Conservation (phyloP, 768 basidiomycete species). For the Neoboletus subvelutipes region DNA sequence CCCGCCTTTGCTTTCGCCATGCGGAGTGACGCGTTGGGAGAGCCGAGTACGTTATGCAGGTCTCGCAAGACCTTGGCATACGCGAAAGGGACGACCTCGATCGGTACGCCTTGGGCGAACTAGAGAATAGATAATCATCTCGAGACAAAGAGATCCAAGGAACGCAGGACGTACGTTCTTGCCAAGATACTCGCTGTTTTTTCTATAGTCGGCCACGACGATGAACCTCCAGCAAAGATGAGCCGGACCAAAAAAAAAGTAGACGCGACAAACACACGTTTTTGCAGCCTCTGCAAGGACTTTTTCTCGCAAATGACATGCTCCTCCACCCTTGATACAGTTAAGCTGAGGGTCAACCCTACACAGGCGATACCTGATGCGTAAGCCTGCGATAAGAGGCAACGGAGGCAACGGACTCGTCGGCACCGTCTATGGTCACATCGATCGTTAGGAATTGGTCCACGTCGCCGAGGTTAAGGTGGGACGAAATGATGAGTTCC, state of each 20-base stretch:
- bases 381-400: background rate
- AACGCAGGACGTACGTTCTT: conserved; percentile 60
- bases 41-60: conserved; percentile 58
- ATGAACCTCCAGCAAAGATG: conserved; percentile 64
- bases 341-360: conserved; percentile 88
- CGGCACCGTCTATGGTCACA: conserved; percentile 97
- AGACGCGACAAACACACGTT: conserved; percentile 45
- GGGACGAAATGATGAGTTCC: conserved; percentile 83
- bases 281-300: conserved; percentile 95
- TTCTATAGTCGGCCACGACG: conserved; percentile 94
- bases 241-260: conserved; percentile 24
- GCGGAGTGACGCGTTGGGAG: conserved; percentile 72
- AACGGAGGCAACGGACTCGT: conserved; percentile 63
- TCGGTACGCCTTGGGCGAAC: conserved; percentile 88
- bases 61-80: conserved; percentile 84
- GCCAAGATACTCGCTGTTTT: conserved; percentile 82
- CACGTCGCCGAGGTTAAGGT: conserved; percentile 80
- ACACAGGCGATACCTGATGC: background rate
- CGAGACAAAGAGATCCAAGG: background rate
- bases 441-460: conserved; percentile 88
- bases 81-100: conserved; percentile 97
- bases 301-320: conserved; percentile 95
- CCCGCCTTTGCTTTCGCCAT: conserved; percentile 96
- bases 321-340: conserved; percentile 96
- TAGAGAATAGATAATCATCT: conserved; percentile 24